phyloP scores from a whole-genome alignment of 2,329 filamentous ascomycete genomes.

The Fusarium aywerte region DNA sequence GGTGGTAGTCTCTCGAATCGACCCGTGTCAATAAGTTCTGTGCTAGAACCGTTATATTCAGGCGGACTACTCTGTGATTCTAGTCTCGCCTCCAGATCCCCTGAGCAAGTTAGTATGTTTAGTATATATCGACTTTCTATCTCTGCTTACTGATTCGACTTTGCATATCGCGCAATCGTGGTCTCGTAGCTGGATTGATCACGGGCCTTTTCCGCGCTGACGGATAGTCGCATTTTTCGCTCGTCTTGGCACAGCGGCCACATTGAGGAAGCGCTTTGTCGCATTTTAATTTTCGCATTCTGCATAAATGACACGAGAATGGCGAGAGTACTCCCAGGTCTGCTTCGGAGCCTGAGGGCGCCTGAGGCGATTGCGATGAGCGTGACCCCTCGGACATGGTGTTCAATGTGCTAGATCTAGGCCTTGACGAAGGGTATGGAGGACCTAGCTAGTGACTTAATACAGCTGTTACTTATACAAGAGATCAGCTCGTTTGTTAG shows the following conservation, averaged over 20 bases:
- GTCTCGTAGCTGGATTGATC: slow-evolving; percentile 20
- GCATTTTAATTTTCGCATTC: slow-evolving; percentile 27
- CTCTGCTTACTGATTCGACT: slow-evolving; percentile 17
- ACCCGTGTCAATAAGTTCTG: slow-evolving; percentile 34
- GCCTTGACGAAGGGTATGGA: background rate
- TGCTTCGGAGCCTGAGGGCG: slow-evolving; percentile 21
- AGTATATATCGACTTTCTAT: fast-evolving
- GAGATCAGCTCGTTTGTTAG: background rate
- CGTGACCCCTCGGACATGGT: slow-evolving; percentile 20
- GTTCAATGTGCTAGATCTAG: background rate
- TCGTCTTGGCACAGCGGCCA: slow-evolving; percentile 23
- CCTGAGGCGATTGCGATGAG: slow-evolving; percentile 19
- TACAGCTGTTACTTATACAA: fast-evolving
- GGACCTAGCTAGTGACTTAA: fast-evolving
- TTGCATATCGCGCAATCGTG: slow-evolving; percentile 27
- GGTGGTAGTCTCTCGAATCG: slow-evolving; percentile 32
- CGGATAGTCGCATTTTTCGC: slow-evolving; percentile 23
- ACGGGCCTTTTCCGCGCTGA: slow-evolving; percentile 24
- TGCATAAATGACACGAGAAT: slow-evolving; percentile 26
- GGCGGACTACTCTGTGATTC: slow-evolving; percentile 14
- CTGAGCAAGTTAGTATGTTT: background rate
- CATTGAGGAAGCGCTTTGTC: slow-evolving; percentile 12
- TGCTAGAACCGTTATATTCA: background rate
- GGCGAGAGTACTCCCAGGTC: slow-evolving; percentile 14
- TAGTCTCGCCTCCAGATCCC: slow-evolving; percentile 53